These are phyloP conservation scores for Sugiyamaella valdiviana DNA, from an alignment of 805 yeast species.

Conservation along the genomic window DNA sequence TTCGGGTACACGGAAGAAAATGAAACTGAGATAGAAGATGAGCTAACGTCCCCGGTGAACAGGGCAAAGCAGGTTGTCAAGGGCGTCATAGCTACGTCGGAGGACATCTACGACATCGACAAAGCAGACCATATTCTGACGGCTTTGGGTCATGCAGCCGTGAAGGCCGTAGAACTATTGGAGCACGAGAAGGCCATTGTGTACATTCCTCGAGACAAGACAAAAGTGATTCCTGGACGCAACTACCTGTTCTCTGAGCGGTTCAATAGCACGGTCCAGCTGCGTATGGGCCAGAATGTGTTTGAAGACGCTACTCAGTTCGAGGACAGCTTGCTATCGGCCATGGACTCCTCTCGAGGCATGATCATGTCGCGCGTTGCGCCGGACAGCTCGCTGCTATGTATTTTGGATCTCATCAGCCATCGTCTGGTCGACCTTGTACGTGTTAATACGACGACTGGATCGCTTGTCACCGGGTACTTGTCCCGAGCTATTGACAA, in stretches of 20 bases:
- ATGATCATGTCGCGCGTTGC: conserved; percentile 46
- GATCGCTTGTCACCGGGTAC: conserved; percentile 47
- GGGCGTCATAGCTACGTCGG: conserved; percentile 53
- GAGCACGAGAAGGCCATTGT: conserved; percentile 40
- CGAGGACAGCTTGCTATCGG: conserved; percentile 37
- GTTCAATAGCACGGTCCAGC: conserved; percentile 37
- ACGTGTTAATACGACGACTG: conserved; percentile 39
- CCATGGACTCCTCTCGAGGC: conserved; percentile 47
- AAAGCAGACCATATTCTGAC: conserved; percentile 44
- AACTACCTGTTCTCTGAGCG: conserved; percentile 54
- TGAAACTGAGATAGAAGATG: neutral
- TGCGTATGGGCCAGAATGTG: conserved; percentile 36
- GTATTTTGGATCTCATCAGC: conserved; percentile 51
- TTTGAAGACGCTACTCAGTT: conserved; percentile 44
- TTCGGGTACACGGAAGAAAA: conserved; percentile 33
- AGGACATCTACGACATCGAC: conserved; percentile 41
- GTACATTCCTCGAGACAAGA: conserved; percentile 30
- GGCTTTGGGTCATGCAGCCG: conserved; percentile 39
- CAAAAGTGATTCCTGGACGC: conserved; percentile 37
- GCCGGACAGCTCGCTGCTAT: conserved; percentile 57
- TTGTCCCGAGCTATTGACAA: conserved; percentile 71
- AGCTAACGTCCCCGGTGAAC: conserved; percentile 2
- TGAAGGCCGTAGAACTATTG: conserved; percentile 46
- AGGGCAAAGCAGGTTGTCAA: conserved; percentile 23
- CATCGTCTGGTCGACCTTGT: conserved; percentile 37